phyloP scores from a whole-genome alignment of 2,329 filamentous ascomycete genomes.

The Ceratocystiopsis sp. region DNA sequence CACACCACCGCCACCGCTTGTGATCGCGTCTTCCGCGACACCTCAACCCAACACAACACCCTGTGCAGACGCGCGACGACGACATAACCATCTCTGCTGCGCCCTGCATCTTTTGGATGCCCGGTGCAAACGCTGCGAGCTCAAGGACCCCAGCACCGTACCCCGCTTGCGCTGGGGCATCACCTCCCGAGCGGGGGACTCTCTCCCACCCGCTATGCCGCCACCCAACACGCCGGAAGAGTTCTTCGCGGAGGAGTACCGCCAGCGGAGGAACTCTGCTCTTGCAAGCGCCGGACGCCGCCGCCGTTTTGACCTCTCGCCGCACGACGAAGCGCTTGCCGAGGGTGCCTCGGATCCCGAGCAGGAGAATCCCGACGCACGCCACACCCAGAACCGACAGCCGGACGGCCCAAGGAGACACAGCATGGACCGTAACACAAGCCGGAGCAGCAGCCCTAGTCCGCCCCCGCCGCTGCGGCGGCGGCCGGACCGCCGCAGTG shows the following conservation, averaged over 20 bases:
- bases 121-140: no score
- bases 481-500: no score
- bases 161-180: no score
- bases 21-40: no score
- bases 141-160: no score
- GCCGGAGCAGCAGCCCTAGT: not conserved
- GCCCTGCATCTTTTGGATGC: no score
- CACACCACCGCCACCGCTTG: no score
- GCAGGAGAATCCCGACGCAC: not conserved
- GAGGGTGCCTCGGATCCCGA: not conserved
- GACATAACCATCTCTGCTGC: no score
- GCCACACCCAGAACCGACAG: conserved; percentile 1
- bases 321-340: conserved; percentile 4
- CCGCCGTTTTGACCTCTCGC: conserved; percentile 1
- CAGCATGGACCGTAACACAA: not conserved
- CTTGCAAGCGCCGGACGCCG: not conserved
- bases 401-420: not conserved
- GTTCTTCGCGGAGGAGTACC: conserved; percentile 5
- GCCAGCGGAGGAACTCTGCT: conserved; percentile 1
- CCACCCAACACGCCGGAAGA: conserved; percentile 14
- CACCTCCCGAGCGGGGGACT: no score
- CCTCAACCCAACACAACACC: no score
- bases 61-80: no score
- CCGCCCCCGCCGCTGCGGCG: no score
- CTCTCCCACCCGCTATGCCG: conserved; percentile 10